Percentiles rank a stretch among this genome's conserved stretches.
Evolutionary conservation across 495 filamentous ascomycete species (phyloP).

Genomic region (Hypoxylon cercidicola): DNA sequence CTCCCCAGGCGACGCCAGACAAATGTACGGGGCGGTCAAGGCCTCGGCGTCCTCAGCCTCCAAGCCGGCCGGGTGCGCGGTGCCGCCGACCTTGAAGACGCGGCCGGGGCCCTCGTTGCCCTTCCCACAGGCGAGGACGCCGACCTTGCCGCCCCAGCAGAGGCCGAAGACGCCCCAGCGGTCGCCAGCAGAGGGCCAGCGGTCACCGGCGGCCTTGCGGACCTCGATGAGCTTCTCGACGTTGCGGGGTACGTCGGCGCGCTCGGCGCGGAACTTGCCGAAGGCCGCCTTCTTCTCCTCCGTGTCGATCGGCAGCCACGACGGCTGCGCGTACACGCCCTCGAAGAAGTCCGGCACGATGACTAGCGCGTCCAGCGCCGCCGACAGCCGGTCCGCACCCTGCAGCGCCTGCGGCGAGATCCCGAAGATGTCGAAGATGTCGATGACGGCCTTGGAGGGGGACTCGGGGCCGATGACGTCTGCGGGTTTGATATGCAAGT

Average conservation of each 20-base stretch:
- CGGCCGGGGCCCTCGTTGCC: conserved; percentile 43
- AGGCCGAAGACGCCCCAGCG: conserved; percentile 59
- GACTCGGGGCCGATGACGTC: conserved; percentile 42
- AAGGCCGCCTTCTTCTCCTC: conserved; percentile 52
- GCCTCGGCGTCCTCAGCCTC: conserved; percentile 56
- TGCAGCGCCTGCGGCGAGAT: conserved; percentile 43
- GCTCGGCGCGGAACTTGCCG: background rate
- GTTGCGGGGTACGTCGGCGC: conserved; percentile 41
- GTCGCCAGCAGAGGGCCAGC: conserved; percentile 46
- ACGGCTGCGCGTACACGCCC: conserved; percentile 46
- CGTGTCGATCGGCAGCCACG: conserved; percentile 52
- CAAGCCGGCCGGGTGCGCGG: conserved; percentile 58
- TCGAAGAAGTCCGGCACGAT: conserved; percentile 62
- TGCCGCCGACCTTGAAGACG: conserved; percentile 59
- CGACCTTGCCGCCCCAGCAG: conserved; percentile 65
- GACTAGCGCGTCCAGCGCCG: conserved; percentile 45
- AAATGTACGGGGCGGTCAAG: conserved; percentile 63
- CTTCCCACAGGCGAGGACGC: conserved; percentile 52
- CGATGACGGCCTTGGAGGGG: conserved; percentile 43
- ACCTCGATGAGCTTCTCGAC: conserved; percentile 37
- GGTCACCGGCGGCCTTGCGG: conserved; percentile 39
- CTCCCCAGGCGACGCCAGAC: conserved; percentile 65
- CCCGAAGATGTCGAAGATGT: conserved; percentile 49
- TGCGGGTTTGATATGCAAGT: background rate
- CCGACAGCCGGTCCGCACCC: conserved; percentile 40